These are phyloP conservation scores for Ensete ventricosum DNA, from an alignment of 176 grass and related monocot species.

Conservation along the genomic window DNA sequence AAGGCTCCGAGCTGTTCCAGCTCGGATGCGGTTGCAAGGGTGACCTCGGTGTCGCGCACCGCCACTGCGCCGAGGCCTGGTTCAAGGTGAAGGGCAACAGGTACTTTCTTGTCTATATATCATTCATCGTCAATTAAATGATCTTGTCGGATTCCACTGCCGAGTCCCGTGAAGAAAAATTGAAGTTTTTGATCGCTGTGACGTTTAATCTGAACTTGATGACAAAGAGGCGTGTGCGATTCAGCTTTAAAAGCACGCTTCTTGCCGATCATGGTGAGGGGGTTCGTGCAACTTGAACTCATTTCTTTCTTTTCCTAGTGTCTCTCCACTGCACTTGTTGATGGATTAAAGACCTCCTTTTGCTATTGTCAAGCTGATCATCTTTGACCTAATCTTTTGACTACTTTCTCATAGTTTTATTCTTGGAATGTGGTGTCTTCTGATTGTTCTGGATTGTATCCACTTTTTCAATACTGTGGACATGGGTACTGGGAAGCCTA, in stretches of 20 bases:
- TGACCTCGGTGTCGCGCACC: constrained; percentile 48
- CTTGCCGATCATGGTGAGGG: no score
- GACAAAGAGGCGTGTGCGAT: no score
- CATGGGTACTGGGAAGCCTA: not conserved
- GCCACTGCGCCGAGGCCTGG: constrained; percentile 70
- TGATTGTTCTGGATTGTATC: not conserved
- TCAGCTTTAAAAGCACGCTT: no score
- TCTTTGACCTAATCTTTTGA: not conserved
- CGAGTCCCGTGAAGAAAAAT: not conserved
- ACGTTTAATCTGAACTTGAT: not conserved
- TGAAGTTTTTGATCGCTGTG: not conserved
- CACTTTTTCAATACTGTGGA: not conserved
- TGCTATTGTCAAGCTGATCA: not conserved
- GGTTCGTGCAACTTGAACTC: not conserved
- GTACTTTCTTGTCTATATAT: constrained; percentile 15
- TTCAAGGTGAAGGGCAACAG: constrained; percentile 64
- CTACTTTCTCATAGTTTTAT: not conserved
- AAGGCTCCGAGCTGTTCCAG: constrained; percentile 37
- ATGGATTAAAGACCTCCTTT: no score
- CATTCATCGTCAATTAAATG: not conserved
- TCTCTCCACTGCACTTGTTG: no score
- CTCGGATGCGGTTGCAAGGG: constrained; percentile 65
- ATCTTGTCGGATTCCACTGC: not conserved
- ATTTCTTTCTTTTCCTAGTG: no score
- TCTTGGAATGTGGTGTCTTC: not conserved